These are phyloP conservation scores for Asterophora parasitica DNA, from an alignment of 768 basidiomycete genomes.

Conservation along the genomic window DNA sequence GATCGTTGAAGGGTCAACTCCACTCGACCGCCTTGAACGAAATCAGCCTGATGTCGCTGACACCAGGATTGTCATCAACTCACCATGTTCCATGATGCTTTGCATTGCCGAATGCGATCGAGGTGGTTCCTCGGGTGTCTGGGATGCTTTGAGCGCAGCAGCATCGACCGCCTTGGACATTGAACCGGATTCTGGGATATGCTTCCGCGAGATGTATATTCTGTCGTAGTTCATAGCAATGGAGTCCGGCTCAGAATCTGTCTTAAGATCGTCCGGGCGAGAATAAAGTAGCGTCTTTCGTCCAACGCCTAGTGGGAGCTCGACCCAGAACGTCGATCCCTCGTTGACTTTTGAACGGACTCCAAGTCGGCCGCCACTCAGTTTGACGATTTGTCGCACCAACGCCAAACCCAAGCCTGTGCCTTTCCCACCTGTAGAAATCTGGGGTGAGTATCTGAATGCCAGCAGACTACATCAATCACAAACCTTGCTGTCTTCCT, in stretches of 20 bases:
- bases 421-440: slow-evolving; percentile 50
- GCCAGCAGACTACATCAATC: slow-evolving; percentile 2
- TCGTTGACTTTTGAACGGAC: slow-evolving; percentile 55
- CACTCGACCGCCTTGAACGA: slow-evolving; percentile 45
- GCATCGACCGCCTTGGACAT: slow-evolving; percentile 27
- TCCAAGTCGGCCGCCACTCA: slow-evolving; percentile 71
- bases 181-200: slow-evolving; percentile 14
- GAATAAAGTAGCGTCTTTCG: slow-evolving; percentile 34
- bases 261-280: slow-evolving; percentile 16
- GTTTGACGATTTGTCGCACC: slow-evolving; percentile 73
- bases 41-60: background rate
- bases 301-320: slow-evolving; percentile 75
- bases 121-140: slow-evolving; percentile 22
- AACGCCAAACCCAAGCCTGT: slow-evolving; percentile 74
- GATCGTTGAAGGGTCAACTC: slow-evolving; percentile 46
- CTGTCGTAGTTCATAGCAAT: slow-evolving; percentile 16
- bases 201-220: slow-evolving; percentile 17
- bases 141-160: slow-evolving; percentile 23
- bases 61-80: slow-evolving; percentile 2
- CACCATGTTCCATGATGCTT: slow-evolving; percentile 63
- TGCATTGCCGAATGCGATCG: slow-evolving; percentile 48
- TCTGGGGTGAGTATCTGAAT: slow-evolving; percentile 5
- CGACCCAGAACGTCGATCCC: slow-evolving; percentile 90
- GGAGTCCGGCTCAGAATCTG: slow-evolving; percentile 13
- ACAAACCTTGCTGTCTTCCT: slow-evolving; percentile 58